phyloP scores from a whole-genome alignment of 1,284 basidiomycete genomes.

The Phlebopus sp. region DNA sequence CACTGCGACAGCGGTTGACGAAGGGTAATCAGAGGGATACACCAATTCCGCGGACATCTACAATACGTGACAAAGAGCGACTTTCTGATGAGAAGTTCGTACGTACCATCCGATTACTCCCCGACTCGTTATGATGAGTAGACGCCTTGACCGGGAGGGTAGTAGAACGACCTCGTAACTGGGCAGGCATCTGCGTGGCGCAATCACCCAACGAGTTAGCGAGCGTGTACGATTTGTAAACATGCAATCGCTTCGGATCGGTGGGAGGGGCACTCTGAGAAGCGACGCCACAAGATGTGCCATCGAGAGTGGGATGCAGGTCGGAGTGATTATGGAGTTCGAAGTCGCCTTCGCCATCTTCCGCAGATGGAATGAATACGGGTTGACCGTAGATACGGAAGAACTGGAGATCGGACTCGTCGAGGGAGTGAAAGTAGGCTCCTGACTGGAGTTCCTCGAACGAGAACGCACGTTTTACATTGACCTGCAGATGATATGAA shows the following conservation, averaged over 20 bases:
- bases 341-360: constrained; percentile 20
- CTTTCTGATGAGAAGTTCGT: background rate
- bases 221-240: constrained; percentile 32
- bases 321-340: constrained; percentile 9
- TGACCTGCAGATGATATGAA: constrained; percentile 20
- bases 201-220: constrained; percentile 25
- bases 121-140: constrained; percentile 17
- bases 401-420: constrained; percentile 33
- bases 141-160: background rate
- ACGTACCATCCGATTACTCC: constrained; percentile 26
- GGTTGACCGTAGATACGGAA: constrained; percentile 32
- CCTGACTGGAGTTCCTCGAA: constrained; percentile 35
- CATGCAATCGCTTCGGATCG: constrained; percentile 1
- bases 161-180: background rate
- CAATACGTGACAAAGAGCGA: constrained; percentile 10
- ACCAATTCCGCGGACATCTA: constrained; percentile 10
- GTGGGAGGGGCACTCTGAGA: constrained; percentile 4
- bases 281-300: background rate
- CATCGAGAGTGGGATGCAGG: constrained; percentile 2
- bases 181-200: background rate
- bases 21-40: constrained; percentile 12
- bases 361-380: constrained; percentile 26
- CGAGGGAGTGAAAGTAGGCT: constrained; percentile 26
- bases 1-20: constrained; percentile 9
- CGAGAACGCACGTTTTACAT: constrained; percentile 30